These are phyloP conservation scores for Coffea humblotiana DNA, from an alignment of 305 asterid genomes.

Conservation along the genomic window DNA sequence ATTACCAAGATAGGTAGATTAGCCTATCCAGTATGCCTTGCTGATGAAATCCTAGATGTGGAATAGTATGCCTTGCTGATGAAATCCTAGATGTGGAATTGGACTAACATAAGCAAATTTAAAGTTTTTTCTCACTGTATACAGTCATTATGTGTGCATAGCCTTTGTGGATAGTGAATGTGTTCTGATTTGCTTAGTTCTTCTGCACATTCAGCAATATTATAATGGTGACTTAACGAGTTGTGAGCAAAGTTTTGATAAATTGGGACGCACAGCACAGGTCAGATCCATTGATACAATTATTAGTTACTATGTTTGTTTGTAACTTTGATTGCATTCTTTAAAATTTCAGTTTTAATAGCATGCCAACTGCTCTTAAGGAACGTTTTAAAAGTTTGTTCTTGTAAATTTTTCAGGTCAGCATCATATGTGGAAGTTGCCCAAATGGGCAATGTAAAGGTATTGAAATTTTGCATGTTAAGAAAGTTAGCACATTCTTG, in stretches of 20 bases:
- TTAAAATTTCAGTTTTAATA: background rate
- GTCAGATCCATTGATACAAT: conserved; percentile 39
- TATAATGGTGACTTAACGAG: conserved; percentile 69
- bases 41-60: background rate
- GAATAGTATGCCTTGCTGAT: background rate
- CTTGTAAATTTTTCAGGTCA: conserved; percentile 55
- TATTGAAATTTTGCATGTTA: conserved; percentile 22
- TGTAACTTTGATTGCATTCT: background rate
- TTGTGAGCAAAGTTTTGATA: conserved; percentile 79
- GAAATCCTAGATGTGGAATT: background rate
- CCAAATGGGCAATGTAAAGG: conserved; percentile 85
- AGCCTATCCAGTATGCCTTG: background rate
- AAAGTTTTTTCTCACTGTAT: background rate
- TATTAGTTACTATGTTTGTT: conserved; percentile 10
- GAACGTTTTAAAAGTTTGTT: conserved; percentile 17
- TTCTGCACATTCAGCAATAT: conserved; percentile 56
- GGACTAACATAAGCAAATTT: background rate
- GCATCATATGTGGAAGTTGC: conserved; percentile 81
- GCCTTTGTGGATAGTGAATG: background rate
- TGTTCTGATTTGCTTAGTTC: conserved; percentile 5
- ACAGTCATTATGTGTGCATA: background rate
- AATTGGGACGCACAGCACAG: conserved; percentile 95
- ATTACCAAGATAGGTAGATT: background rate
- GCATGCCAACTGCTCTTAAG: conserved; percentile 5
- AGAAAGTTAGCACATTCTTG: background rate